A percentile compares a stretch with the other conserved stretches of the same genome.
phyloP scores from a whole-genome alignment of 1,139 yeast genomes.

The Kodamaea sp. region DNA sequence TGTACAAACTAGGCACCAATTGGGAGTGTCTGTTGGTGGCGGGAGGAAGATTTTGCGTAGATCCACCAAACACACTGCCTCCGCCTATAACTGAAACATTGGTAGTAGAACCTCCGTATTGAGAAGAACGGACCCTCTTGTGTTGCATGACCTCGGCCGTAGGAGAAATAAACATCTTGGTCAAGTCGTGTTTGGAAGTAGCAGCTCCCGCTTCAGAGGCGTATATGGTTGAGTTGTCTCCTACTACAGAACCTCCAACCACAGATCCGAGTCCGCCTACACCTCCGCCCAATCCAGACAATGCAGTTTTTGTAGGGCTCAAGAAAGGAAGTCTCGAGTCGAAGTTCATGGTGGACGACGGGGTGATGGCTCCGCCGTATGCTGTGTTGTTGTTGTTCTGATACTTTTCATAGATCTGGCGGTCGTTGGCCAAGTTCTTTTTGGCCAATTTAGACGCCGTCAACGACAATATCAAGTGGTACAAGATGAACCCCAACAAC shows the following conservation, averaged over 20 bases:
- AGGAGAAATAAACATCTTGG: slow-evolving; percentile 71
- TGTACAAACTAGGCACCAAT: slow-evolving; percentile 35
- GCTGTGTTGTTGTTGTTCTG: slow-evolving; percentile 37
- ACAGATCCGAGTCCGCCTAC: slow-evolving; percentile 7
- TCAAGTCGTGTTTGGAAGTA: slow-evolving; percentile 43
- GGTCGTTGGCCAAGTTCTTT: slow-evolving; percentile 32
- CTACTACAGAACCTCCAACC: slow-evolving; percentile 28
- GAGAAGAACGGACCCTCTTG: slow-evolving; percentile 32
- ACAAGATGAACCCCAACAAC: slow-evolving; percentile 44
- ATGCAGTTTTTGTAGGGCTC: slow-evolving; percentile 24
- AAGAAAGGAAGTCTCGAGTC: slow-evolving; percentile 42
- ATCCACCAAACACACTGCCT: slow-evolving; percentile 12
- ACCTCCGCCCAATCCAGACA: slow-evolving; percentile 17
- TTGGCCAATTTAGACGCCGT: slow-evolving; percentile 44
- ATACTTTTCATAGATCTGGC: slow-evolving; percentile 39
- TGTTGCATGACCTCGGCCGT: slow-evolving; percentile 71
- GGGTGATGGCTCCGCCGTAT: slow-evolving; percentile 28
- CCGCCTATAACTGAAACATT: slow-evolving; percentile 28
- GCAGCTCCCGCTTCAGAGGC: slow-evolving; percentile 36
- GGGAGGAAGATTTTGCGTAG: slow-evolving; percentile 29
- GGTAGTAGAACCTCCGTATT: slow-evolving; percentile 23
- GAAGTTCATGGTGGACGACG: slow-evolving; percentile 24
- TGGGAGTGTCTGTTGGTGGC: slow-evolving; percentile 35
- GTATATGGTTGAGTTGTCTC: slow-evolving; percentile 43
- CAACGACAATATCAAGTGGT: slow-evolving; percentile 38